These are phyloP conservation scores for Monosporozyma siamensis DNA, from an alignment of 805 yeast genomes.

Conservation along the genomic window DNA sequence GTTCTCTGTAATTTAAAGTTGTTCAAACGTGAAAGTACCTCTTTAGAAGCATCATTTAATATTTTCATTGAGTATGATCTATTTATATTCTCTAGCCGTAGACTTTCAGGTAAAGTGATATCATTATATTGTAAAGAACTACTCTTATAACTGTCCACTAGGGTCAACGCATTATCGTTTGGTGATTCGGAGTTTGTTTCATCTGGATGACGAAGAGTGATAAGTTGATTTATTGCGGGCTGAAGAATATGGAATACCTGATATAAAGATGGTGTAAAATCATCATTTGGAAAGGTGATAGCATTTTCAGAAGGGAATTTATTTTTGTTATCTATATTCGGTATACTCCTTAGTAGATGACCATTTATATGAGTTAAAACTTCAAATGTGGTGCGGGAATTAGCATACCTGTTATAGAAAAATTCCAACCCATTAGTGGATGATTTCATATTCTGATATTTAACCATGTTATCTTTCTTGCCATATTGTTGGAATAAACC, in stretches of 20 bases:
- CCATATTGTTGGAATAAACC: neutral
- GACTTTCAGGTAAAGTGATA: neutral
- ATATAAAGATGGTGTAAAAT: constrained; percentile 41
- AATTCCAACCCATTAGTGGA: constrained; percentile 28
- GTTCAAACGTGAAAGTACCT: constrained; percentile 40
- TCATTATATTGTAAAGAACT: neutral
- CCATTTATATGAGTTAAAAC: constrained; percentile 49
- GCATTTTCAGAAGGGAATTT: neutral
- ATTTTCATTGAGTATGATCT: constrained; percentile 32
- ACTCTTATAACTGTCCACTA: neutral
- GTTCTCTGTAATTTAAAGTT: constrained; percentile 52
- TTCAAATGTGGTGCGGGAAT: constrained; percentile 36
- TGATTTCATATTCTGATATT: constrained; percentile 25
- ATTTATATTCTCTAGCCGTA: constrained; percentile 6
- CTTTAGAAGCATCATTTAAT: constrained; percentile 32
- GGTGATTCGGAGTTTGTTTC: too few relatives aligned
- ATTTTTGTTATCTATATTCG: constrained; percentile 2
- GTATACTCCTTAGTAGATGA: constrained; percentile 43
- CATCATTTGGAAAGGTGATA: constrained; percentile 15
- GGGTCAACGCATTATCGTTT: too few relatives aligned
- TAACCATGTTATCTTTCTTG: neutral
- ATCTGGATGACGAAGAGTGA: neutral
- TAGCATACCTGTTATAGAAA: constrained; percentile 31
- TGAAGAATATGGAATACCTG: constrained; percentile 60
- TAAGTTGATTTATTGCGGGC: constrained; percentile 32